A percentile compares a stretch with the other conserved stretches of the same genome.
phyloP scores from a whole-genome alignment of 129 eudicot genomes.

The Centrapalus pauciflorus region DNA sequence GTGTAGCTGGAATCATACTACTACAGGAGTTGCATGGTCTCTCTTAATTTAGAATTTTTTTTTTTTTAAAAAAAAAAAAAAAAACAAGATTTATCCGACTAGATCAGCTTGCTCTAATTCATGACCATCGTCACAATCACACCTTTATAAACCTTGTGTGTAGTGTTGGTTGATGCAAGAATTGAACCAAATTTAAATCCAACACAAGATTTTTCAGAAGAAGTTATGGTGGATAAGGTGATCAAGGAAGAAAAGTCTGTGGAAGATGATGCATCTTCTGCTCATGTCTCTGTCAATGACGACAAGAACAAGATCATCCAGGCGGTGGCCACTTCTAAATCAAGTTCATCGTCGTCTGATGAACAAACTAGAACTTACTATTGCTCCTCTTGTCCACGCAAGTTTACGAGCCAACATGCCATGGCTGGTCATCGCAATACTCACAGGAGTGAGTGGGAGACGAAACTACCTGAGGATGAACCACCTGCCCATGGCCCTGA shows the following conservation, averaged over 20 bases:
- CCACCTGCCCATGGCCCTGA: neutral
- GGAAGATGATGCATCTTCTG: conserved; percentile 1
- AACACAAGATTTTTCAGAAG: neutral
- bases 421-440: conserved; percentile 25
- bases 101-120: neutral
- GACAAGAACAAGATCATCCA: neutral
- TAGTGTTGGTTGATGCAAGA: neutral
- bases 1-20: conserved; percentile 11
- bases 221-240: too few relatives aligned
- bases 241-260: neutral
- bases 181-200: neutral
- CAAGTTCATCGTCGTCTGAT: neutral
- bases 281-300: neutral
- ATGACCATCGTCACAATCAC: neutral
- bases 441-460: conserved; percentile 21
- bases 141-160: neutral
- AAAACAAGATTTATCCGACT: too few relatives aligned
- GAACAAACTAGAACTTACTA: neutral
- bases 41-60: neutral
- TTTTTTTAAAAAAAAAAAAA: too few relatives aligned
- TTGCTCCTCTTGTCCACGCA: conserved; percentile 15
- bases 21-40: neutral
- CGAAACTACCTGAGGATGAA: neutral
- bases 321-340: neutral
- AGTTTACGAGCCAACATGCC: conserved; percentile 24